Conservation (phyloP, 345 rosid genomes). For the Eucalyptus regnans region DNA sequence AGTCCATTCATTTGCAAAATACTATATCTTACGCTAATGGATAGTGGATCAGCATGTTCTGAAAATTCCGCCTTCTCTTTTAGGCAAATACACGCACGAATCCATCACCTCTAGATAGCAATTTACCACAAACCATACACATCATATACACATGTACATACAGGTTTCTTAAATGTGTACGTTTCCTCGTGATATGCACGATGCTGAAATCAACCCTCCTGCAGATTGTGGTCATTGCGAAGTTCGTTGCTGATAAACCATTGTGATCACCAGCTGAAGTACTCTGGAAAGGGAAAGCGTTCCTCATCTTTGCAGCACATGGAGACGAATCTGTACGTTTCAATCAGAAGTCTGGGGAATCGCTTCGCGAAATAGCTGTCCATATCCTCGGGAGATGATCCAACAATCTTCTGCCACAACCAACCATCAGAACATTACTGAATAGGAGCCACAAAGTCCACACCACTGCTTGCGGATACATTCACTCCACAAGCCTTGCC, state of each 20-base stretch:
- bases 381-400: slow-evolving; percentile 77
- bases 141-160: neutral
- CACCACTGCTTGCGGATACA: neutral
- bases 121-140: neutral
- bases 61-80: neutral
- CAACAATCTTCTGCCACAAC: slow-evolving; percentile 53
- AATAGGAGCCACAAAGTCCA: neutral
- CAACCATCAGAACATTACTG: neutral
- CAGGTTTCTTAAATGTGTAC: neutral
- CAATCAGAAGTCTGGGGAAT: slow-evolving; percentile 73
- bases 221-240: neutral
- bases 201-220: neutral
- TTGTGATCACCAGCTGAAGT: slow-evolving; percentile 15
- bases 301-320: slow-evolving; percentile 47
- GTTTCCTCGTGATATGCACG: neutral
- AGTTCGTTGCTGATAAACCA: neutral
- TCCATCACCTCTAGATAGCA: neutral
- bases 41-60: neutral
- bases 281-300: slow-evolving; percentile 52
- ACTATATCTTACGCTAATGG: neutral
- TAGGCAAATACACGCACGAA: neutral
- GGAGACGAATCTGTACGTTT: slow-evolving; percentile 59
- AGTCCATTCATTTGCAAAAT: neutral
- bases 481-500: too few relatives aligned
- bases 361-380: slow-evolving; percentile 58